Evolutionary conservation across 2,329 filamentous ascomycete species (phyloP).

Genomic region (Magnaporthiopsis incrustans): DNA sequence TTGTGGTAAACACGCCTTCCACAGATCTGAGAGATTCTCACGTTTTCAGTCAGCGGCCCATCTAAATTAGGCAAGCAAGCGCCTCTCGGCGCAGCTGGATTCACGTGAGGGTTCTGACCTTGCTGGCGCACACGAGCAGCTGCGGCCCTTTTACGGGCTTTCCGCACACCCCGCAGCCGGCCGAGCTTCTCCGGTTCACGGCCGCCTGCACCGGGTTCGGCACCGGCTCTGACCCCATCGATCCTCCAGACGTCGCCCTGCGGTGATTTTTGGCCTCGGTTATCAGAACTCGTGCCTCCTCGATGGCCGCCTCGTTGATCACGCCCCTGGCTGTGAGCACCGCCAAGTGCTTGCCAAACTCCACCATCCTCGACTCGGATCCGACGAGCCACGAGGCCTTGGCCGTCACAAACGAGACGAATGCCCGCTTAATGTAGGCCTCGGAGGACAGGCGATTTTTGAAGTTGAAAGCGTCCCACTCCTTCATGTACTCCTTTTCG

Average conservation of each 20-base stretch:
- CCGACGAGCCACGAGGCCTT: slow-evolving; percentile 46
- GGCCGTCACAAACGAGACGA: slow-evolving; percentile 41
- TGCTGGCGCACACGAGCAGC: slow-evolving; percentile 41
- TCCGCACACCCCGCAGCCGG: slow-evolving; percentile 40
- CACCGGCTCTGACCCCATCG: slow-evolving; percentile 4
- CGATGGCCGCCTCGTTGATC: slow-evolving; percentile 35
- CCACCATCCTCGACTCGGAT: slow-evolving; percentile 37
- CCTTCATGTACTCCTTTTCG: slow-evolving; percentile 51
- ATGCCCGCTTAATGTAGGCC: slow-evolving; percentile 42
- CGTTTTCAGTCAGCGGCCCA: background rate
- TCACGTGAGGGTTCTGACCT: slow-evolving; percentile 26
- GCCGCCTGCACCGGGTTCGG: slow-evolving; percentile 22
- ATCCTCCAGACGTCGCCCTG: slow-evolving; percentile 9
- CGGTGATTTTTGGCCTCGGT: slow-evolving; percentile 28
- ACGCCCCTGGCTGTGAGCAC: slow-evolving; percentile 42
- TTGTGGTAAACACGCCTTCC: slow-evolving; percentile 38
- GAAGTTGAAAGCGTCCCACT: slow-evolving; percentile 50
- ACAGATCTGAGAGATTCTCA: slow-evolving; percentile 20
- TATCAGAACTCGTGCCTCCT: slow-evolving; percentile 33
- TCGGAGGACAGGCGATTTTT: slow-evolving; percentile 41
- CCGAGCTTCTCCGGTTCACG: slow-evolving; percentile 30
- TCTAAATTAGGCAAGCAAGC: background rate
- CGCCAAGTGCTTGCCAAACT: slow-evolving; percentile 47
- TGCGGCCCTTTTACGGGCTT: slow-evolving; percentile 38
- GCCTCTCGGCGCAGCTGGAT: too few species aligned